Percentiles rank a stretch among this genome's conserved stretches.
These are phyloP conservation scores for Cercospora sojina DNA, from an alignment of 2,329 filamentous ascomycete species.

Conservation along the genomic window DNA sequence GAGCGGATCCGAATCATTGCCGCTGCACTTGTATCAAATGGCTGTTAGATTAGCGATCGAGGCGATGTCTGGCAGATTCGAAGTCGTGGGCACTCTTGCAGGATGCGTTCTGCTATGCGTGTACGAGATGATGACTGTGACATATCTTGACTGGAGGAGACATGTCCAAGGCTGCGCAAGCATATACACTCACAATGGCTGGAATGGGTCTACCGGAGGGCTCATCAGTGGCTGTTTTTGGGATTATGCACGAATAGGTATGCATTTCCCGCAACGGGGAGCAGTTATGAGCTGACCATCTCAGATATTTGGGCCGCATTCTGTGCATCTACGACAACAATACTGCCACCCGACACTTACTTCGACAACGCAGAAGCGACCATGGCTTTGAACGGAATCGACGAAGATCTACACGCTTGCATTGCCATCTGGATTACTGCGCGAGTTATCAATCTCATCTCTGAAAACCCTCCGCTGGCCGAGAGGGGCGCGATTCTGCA, in stretches of 20 bases:
- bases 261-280: neutral
- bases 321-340: slow-evolving; percentile 15
- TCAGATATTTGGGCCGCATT: slow-evolving; percentile 22
- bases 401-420: slow-evolving; percentile 19
- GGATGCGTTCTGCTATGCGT: slow-evolving; percentile 18
- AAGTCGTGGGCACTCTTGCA: slow-evolving; percentile 18
- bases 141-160: slow-evolving; percentile 20
- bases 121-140: slow-evolving; percentile 24
- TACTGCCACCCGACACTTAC: slow-evolving; percentile 17
- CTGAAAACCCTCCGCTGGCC: slow-evolving; percentile 8
- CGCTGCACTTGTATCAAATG: slow-evolving; percentile 19
- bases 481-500: slow-evolving; percentile 9
- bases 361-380: slow-evolving; percentile 17
- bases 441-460: slow-evolving; percentile 15
- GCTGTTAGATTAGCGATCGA: slow-evolving; percentile 21
- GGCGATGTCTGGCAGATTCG: slow-evolving; percentile 19
- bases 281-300: neutral
- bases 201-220: slow-evolving; percentile 21
- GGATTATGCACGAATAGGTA: slow-evolving; percentile 20
- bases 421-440: slow-evolving; percentile 23
- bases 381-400: slow-evolving; percentile 6
- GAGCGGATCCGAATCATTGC: slow-evolving; percentile 10
- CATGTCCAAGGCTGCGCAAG: slow-evolving; percentile 22
- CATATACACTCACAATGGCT: slow-evolving; percentile 21
- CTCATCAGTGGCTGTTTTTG: slow-evolving; percentile 20